Base-by-base conservation (phyloP, 352 stramenopile genomes). In the Phytophthora fragariaefolia region DNA sequence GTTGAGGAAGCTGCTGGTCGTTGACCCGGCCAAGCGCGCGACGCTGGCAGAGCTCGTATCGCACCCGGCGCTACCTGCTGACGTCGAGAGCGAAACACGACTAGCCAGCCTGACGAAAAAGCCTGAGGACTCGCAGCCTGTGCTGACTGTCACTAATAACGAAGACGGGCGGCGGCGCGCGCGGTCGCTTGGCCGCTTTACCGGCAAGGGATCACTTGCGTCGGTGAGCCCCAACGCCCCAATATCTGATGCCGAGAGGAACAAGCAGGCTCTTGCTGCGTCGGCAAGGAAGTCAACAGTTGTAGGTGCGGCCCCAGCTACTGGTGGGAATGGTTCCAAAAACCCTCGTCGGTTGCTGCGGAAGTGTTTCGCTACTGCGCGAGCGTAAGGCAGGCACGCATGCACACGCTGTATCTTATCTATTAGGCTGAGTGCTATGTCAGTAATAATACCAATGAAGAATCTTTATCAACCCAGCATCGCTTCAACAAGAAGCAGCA, bases 1-100 rank as follows among this genome's bases (percentile, higher is more conserved):
- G 12, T 66, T 94, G 26, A 67, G 55, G 23, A 76, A 85, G 34
- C 42, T 94, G 60, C 70, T 94, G 8, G 61, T 74, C 0, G 69
- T 92, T 10, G 75, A 94, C 42, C 69, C 85, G 2, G 24, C 54
- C 3, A 60, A 79, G 42, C 83, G 85, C 2, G 63, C 79, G 15
- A 75, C 72, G 27, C 70, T 87, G 6, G 58, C 66, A 34, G 63
- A 77, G 27, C 57, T 92, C 28, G 54, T 82, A 49, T 50, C 60
- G 10, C 80, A 92, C 61, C 36, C 65, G 40, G 82, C 76, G 43
- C 71, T 86, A 51, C 45, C 23, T 47, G 26, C 22, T 26, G 45
- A 58, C 30, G 60, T 43, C 2, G 18, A 46, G 7, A 43, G 10
- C 26, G 64, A 71, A 24, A 68, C 38, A 22, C 51, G 68, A 10